Percentiles rank a stretch among this genome's conserved stretches.
Conservation (phyloP, 148 eudicot genomes). For the Vaccinium corymbosum region DNA sequence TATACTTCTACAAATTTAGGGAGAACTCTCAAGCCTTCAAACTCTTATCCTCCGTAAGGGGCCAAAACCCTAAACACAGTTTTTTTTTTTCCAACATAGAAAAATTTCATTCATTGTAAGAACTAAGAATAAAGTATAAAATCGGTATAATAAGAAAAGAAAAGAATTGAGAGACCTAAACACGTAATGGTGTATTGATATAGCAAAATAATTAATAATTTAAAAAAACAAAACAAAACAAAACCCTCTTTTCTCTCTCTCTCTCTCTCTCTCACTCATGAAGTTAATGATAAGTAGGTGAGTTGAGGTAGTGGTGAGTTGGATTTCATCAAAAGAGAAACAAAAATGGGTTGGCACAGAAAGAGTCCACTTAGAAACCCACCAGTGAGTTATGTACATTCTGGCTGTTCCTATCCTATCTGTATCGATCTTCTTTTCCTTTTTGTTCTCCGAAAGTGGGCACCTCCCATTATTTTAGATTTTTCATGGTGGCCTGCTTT, state of each 20-base stretch:
- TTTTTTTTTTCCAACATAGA: too few species aligned
- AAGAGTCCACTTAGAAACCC: background rate
- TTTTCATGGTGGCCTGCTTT: background rate
- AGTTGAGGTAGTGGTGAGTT: background rate
- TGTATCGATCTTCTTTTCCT: background rate
- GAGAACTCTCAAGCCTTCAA: background rate
- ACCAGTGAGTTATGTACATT: background rate
- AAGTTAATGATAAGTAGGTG: background rate
- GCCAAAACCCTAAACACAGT: too few species aligned
- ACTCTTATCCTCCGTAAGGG: background rate
- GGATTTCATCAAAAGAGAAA: slow-evolving; percentile 2
- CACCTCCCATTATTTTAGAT: background rate
- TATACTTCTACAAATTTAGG: background rate
- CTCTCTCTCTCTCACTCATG: background rate
- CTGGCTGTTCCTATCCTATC: background rate
- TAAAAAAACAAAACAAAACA: too few species aligned
- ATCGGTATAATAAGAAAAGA: too few species aligned
- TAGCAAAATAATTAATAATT: too few species aligned
- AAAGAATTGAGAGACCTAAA: too few species aligned
- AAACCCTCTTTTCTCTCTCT: too few species aligned
- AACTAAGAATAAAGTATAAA: too few species aligned
- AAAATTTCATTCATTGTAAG: too few species aligned
- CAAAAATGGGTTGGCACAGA: background rate
- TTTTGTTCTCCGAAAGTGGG: slow-evolving; percentile 6
- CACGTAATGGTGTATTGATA: too few species aligned